These are phyloP conservation scores for Carex scoparia DNA, from an alignment of 176 grass and related monocot genomes.

Conservation along the genomic window DNA sequence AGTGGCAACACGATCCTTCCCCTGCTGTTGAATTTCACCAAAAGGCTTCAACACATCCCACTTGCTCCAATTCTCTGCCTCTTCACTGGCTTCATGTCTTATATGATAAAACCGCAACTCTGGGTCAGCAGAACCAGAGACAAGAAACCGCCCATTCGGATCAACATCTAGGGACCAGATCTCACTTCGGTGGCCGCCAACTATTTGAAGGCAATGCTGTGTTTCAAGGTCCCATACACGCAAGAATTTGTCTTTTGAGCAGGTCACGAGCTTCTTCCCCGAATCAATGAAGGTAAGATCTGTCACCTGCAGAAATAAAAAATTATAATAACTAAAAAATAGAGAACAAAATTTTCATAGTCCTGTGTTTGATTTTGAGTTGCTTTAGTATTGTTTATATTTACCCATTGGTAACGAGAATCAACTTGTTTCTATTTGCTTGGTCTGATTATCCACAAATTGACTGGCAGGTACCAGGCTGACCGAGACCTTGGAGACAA, in stretches of 20 bases:
- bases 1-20: constrained; percentile 67
- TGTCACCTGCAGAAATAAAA: constrained; percentile 50
- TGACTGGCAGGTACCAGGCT: background rate
- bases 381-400: background rate
- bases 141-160: constrained; percentile 52
- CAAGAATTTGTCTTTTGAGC: constrained; percentile 95
- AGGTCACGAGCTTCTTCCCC: constrained; percentile 91
- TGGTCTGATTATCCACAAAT: background rate
- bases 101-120: constrained; percentile 76
- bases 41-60: constrained; percentile 88
- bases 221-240: constrained; percentile 94
- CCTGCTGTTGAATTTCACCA: constrained; percentile 82
- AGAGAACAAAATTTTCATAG: background rate
- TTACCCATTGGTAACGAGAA: background rate
- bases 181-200: constrained; percentile 70
- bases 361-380: background rate
- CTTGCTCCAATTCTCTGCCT: constrained; percentile 56
- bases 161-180: constrained; percentile 93
- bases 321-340: constrained; percentile 1
- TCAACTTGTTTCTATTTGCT: background rate
- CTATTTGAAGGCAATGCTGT: constrained; percentile 86
- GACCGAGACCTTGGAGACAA: background rate
- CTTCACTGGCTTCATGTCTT: constrained; percentile 29
- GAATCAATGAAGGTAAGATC: constrained; percentile 79
- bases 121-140: constrained; percentile 66